Conservation (phyloP, 495 filamentous ascomycete species). For the Xylaria bambusicola region DNA sequence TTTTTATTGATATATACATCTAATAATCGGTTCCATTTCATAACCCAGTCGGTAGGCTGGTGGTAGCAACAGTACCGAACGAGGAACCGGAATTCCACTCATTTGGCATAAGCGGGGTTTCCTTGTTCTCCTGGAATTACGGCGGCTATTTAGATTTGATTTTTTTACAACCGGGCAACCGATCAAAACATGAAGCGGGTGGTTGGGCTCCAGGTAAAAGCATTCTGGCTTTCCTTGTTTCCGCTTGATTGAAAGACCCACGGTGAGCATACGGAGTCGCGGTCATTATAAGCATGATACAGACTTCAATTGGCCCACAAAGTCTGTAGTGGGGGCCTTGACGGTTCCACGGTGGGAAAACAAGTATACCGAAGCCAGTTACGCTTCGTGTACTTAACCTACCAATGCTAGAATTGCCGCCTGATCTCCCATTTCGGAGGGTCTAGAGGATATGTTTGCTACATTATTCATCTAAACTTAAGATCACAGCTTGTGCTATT, state of each 20-base stretch:
- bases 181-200: slow-evolving; percentile 12
- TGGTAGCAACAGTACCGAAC: slow-evolving; percentile 1
- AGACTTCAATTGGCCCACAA: not conserved
- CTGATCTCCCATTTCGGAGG: not conserved
- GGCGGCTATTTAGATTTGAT: slow-evolving; percentile 18
- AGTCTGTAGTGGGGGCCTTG: too few species aligned
- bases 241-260: slow-evolving; percentile 1
- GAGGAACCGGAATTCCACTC: not conserved
- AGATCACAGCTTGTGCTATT: not conserved
- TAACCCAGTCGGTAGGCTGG: not conserved
- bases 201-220: slow-evolving; percentile 14
- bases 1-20: not conserved
- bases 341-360: not conserved
- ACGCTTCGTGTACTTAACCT: not conserved
- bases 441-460: not conserved
- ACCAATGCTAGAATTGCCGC: not conserved
- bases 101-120: slow-evolving; percentile 13
- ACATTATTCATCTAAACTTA: not conserved
- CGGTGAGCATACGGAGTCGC: not conserved
- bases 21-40: not conserved
- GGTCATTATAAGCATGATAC: not conserved
- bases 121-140: slow-evolving; percentile 8
- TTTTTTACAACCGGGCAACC: slow-evolving; percentile 15
- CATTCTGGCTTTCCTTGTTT: slow-evolving; percentile 9
- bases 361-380: not conserved